Evolutionary conservation across 2,329 filamentous ascomycete species (phyloP), one percentile per base, ranked within the genome.

Genomic region (Ceratocystis variospora): DNA sequence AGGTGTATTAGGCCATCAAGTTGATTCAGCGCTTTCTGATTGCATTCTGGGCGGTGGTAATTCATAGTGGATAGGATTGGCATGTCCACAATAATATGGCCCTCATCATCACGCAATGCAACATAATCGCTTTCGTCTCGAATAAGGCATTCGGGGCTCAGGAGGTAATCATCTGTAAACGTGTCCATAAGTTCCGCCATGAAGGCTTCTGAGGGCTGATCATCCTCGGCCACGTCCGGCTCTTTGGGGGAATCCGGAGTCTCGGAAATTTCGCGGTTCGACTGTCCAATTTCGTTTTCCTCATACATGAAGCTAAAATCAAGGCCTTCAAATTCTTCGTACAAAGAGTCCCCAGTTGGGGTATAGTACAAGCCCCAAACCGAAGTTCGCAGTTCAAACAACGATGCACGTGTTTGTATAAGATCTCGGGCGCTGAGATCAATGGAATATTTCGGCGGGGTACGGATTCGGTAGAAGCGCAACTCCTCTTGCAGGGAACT

Each of bases 281-380:
- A 17, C 22, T 7, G 53, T 2, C 53, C 25, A 17, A 33, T 28
- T n/a, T 57, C 22, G 5, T 28, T 12, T 57, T 57, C 53, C 31
- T 57, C 53, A n/a, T 57, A 57, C n/a, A 57, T 28, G 28, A 57
- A 57, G 53, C 53, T 17, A 12, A 57, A n/a, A 57, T 57, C 53
- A 31, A 33, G 25, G 31, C 3, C 53, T 25, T 15, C 28, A 8
- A 31, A 57, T n/a, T 57, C 53, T 57, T 57, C 53, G 48, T 22
- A 53, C 17, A 50, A 19, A 25, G 12, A 8, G 6, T 6, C 2
- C 10, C 12, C 19, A 6, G 22, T 3, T 15, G 10, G 22, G 12
- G 6, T 10, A 3, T 25, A 50, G 15, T 12, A 1, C 22, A 7
- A 1, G 22, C 53, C 53, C 53, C 53, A 57, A 25, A 25, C 10